Percentiles rank a stretch among this genome's conserved stretches.
phyloP scores from a whole-genome alignment of 1,139 yeast species.

The Yamadazyma pseudoaaseri region DNA sequence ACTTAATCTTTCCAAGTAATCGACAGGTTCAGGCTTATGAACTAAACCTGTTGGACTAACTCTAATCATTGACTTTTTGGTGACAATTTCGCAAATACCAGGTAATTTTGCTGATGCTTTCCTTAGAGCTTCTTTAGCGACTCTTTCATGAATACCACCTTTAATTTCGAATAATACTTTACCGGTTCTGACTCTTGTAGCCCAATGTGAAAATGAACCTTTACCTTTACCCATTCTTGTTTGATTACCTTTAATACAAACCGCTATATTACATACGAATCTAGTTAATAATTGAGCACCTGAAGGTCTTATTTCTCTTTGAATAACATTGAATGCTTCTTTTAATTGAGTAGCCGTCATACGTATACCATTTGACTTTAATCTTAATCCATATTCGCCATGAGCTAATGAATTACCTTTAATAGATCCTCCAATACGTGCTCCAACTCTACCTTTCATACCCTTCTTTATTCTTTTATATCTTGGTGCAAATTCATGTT shows the following conservation, averaged over 20 bases:
- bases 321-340: slow-evolving; percentile 86
- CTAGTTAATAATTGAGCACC: slow-evolving; percentile 75
- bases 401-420: slow-evolving; percentile 81
- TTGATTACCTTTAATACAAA: slow-evolving; percentile 95
- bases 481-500: slow-evolving; percentile 88
- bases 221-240: slow-evolving; percentile 99
- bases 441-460: slow-evolving; percentile 92
- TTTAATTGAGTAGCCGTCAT: slow-evolving; percentile 86
- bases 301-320: slow-evolving; percentile 75
- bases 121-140: slow-evolving; percentile 88
- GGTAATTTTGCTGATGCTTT: slow-evolving; percentile 93
- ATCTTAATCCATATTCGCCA: slow-evolving; percentile 84
- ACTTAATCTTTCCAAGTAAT: slow-evolving; percentile 56
- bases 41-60: slow-evolving; percentile 59
- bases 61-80: slow-evolving; percentile 63
- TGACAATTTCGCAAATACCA: slow-evolving; percentile 85
- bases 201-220: slow-evolving; percentile 98
- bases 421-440: slow-evolving; percentile 90
- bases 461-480: slow-evolving; percentile 73
- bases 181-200: slow-evolving; percentile 93
- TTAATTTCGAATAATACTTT: slow-evolving; percentile 84
- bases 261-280: slow-evolving; percentile 81
- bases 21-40: slow-evolving; percentile 45
- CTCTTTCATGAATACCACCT: slow-evolving; percentile 80
- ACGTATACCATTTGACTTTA: slow-evolving; percentile 83